Evolutionary conservation across 1,139 yeast species (phyloP), one percentile per base, ranked within the genome.

Genomic region (Scheffersomyces parashehatae): DNA sequence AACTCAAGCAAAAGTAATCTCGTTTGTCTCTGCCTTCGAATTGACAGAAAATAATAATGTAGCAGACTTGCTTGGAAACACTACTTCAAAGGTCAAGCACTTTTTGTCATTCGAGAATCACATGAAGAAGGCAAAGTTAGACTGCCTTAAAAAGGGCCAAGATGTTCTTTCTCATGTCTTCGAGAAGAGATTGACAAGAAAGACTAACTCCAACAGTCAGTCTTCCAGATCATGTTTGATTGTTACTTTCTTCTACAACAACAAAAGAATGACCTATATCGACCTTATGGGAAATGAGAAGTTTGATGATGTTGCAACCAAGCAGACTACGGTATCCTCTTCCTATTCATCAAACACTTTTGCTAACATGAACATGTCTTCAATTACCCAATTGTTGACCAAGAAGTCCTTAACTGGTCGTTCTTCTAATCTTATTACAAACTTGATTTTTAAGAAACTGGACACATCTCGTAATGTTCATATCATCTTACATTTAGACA

Each of bases 231-330:
- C 68, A 4, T 62, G 69, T 44, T 53, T 68, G 42, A 55, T 68
- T 7, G 47, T 67, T 5, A 57, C 62, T 4, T 48, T 68, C 24
- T 56, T 51, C 43, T 52, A 53, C 30, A 54, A 54, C 35, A 56
- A 54, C 32, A 48, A 49, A 11, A 54, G 58, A 43, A 50, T 53
- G 11, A 62, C 68, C 2, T 59, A 61, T 39, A 58, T 67, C 40
- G 72, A 68, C 38, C 51, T 65, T 41, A 61, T 65, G 67, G 70
- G 69, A 3, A 62, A 62, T 46, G 70, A 66, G 44, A 61, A 59
- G 45, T 60, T 50, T 35, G 58, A 60, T 29, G 41, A 44, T 20
- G 35, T 31, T 31, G 35, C 15, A 14, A 14, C 35, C 24, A 31
- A 20, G n/a, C 15, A 31, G 15, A 14, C 20, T n/a, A 8, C 28